Conservation (phyloP, 2,329 filamentous ascomycete species). For the Exophiala phaeomuriformis region DNA sequence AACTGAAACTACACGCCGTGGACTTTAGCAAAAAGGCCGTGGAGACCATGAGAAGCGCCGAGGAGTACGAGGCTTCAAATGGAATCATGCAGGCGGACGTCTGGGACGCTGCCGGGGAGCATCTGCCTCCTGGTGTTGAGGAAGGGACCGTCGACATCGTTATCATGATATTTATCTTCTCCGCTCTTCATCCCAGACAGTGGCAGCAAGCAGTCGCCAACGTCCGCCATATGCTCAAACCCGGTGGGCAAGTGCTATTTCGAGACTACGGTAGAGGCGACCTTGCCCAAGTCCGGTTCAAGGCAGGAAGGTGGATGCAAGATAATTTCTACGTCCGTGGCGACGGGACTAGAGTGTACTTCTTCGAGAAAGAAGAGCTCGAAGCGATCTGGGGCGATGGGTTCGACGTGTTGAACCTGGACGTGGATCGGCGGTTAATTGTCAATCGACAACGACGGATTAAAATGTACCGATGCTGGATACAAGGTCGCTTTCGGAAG, state of each 20-base stretch:
- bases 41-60: constrained; percentile 77
- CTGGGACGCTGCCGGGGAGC: constrained; percentile 74
- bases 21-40: constrained; percentile 96
- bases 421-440: constrained; percentile 77
- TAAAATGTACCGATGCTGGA: constrained; percentile 98
- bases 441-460: constrained; percentile 84
- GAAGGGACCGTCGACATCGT: constrained; percentile 84
- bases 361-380: constrained; percentile 85
- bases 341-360: constrained; percentile 93
- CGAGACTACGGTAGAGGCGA: constrained; percentile 94
- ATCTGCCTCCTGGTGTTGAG: constrained; percentile 65
- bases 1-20: constrained; percentile 81
- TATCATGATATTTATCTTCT: constrained; percentile 96
- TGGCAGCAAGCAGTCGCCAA: constrained; percentile 79
- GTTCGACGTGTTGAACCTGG: constrained; percentile 71
- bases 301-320: constrained; percentile 85
- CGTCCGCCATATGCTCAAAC: constrained; percentile 74
- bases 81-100: constrained; percentile 74
- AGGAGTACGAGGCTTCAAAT: constrained; percentile 59
- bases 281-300: constrained; percentile 92
- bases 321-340: constrained; percentile 97
- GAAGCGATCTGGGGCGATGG: constrained; percentile 65
- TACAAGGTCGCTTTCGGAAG: constrained; percentile 41
- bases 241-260: constrained; percentile 88
- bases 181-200: constrained; percentile 74